These are phyloP conservation scores for Grosmannia penicillata DNA, from an alignment of 2,329 filamentous ascomycete genomes.

Conservation along the genomic window DNA sequence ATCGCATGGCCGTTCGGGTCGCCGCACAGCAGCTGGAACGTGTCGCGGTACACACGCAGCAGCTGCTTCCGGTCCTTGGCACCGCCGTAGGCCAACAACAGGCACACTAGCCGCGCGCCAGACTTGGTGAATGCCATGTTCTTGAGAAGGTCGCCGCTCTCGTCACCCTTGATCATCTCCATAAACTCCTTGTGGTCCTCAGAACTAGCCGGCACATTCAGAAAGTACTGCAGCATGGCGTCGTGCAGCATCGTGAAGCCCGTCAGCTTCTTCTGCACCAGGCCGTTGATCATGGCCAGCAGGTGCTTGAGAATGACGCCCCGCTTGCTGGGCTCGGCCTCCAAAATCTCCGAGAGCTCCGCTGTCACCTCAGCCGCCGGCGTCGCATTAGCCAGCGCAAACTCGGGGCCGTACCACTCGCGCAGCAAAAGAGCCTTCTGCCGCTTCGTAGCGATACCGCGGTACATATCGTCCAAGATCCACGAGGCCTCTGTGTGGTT, in stretches of 20 bases:
- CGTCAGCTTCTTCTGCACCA: constrained; percentile 92
- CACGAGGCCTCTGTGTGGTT: constrained; percentile 93
- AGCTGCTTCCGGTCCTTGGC: constrained; percentile 91
- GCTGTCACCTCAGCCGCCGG: constrained; percentile 31
- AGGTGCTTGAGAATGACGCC: constrained; percentile 75
- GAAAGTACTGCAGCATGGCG: constrained; percentile 93
- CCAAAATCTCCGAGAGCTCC: constrained; percentile 63
- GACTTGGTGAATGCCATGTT: constrained; percentile 93
- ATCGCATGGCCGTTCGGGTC: constrained; percentile 68
- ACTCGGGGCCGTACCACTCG: constrained; percentile 96
- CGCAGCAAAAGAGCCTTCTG: constrained; percentile 76
- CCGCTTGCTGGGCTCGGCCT: constrained; percentile 69
- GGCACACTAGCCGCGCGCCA: constrained; percentile 66
- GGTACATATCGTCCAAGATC: constrained; percentile 96
- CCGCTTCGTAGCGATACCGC: constrained; percentile 67
- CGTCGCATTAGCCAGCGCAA: constrained; percentile 48
- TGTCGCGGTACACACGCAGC: constrained; percentile 77
- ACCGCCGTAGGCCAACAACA: constrained; percentile 68
- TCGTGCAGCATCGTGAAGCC: constrained; percentile 97
- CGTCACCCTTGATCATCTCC: constrained; percentile 82
- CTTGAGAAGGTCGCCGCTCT: constrained; percentile 78
- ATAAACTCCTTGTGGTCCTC: constrained; percentile 78
- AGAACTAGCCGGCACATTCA: constrained; percentile 60
- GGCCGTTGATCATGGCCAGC: constrained; percentile 72
- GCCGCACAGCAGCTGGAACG: constrained; percentile 68